These are phyloP conservation scores for Penicillium occitanis DNA, from an alignment of 2,329 filamentous ascomycete species.

Conservation along the genomic window DNA sequence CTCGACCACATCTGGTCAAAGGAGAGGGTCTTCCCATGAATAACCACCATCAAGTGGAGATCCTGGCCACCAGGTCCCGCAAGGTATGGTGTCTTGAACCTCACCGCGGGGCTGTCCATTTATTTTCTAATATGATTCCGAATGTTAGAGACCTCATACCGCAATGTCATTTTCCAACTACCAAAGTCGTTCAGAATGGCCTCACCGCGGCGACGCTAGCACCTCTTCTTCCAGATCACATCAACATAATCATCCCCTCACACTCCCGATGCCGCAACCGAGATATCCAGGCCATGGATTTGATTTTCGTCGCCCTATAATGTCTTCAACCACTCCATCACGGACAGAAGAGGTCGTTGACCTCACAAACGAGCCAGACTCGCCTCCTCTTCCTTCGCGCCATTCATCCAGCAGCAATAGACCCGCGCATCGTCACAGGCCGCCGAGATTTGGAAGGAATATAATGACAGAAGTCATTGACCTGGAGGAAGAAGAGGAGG, in stretches of 20 bases:
- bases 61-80: constrained; percentile 38
- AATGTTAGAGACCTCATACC: constrained; percentile 33
- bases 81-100: constrained; percentile 40
- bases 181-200: constrained; percentile 30
- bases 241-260: constrained; percentile 24
- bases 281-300: constrained; percentile 54
- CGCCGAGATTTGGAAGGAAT: constrained; percentile 38
- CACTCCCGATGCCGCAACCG: constrained; percentile 32
- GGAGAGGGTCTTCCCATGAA: constrained; percentile 33
- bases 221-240: constrained; percentile 25
- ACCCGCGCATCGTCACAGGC: constrained; percentile 25
- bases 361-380: constrained; percentile 48
- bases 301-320: constrained; percentile 55
- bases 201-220: constrained; percentile 28
- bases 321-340: constrained; percentile 37
- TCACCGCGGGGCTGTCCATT: constrained; percentile 28
- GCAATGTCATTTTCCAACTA: constrained; percentile 38
- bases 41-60: constrained; percentile 37
- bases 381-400: constrained; percentile 28
- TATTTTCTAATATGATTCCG: background rate
- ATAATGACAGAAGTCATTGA: constrained; percentile 42
- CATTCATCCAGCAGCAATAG: constrained; percentile 16
- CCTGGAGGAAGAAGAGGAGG: constrained; percentile 23
- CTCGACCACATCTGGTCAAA: constrained; percentile 9
- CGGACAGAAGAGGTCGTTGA: constrained; percentile 45